Base-by-base conservation (phyloP, 768 basidiomycete species). In the Phlebiopsis flavidoalba region DNA sequence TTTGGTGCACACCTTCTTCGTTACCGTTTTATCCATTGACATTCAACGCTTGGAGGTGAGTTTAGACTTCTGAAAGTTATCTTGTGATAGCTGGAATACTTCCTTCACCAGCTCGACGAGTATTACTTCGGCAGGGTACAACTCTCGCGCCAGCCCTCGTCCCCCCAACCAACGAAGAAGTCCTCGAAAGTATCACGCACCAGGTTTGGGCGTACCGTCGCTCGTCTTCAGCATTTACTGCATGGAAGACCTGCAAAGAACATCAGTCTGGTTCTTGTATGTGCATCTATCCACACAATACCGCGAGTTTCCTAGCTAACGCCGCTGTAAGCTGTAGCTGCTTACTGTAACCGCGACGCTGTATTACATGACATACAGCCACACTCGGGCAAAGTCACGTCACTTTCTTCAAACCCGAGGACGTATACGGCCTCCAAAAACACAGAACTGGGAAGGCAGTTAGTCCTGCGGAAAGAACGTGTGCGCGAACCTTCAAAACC, bases 11-110 rank as follows among this genome's bases (percentile, higher is more conserved):
- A 97, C 94, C 0, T 96, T 98, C 76, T 98, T 96, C 75, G 79
- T 95, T 64, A 91, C 95, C 7, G 94, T 97, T 26, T 76, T 99
- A 22, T 94, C 93, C 0, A 97, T 99, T 65, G 96, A 99, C 76
- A 86, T 98, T 50, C 95, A 97, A 65, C 85, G 96, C 50, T 75
- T 99, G 24, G 96, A 96, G 76, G 88, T 85, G 67, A 53, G 80
- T 74, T 33, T 1, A 26, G 60, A 31, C 22, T 37, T 60, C 1
- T 5, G 40, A 10, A 50, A 6, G 26, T 60, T 57, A 50, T 33
- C 53, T 36, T 10, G 17, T 22, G 46, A 8, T 8, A 50, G 63
- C 56, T 69, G 33, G n/a, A 69, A 26, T 31, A 53, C 56, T 31
- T 53, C 35, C 45, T 26, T 49, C 49, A 50, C 45, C 65, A 95